phyloP scores from a whole-genome alignment of 495 filamentous ascomycete genomes.

The Podospora conica region DNA sequence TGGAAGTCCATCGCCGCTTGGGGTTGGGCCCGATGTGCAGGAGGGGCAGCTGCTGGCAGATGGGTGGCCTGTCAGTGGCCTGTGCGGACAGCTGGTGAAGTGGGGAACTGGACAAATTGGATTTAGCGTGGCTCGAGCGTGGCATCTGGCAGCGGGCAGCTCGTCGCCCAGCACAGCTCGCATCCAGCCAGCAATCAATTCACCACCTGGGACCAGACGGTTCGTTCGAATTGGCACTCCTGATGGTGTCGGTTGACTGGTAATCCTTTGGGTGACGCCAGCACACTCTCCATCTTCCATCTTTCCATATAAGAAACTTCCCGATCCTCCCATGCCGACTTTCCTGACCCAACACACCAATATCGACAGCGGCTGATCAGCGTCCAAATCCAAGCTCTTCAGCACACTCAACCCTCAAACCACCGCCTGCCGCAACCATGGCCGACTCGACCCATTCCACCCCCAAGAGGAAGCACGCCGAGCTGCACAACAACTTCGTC shows the following conservation, averaged over 20 bases:
- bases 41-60: neutral
- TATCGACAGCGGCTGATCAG: neutral
- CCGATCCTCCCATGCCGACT: neutral
- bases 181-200: neutral
- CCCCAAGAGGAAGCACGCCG: slow-evolving; percentile 44
- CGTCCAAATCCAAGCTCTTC: neutral
- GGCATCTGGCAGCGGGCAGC: neutral
- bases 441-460: slow-evolving; percentile 29
- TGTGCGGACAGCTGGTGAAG: neutral
- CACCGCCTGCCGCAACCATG: slow-evolving; percentile 14
- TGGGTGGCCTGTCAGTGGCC: neutral
- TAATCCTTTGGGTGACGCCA: neutral
- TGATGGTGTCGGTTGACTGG: neutral
- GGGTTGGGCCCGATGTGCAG: neutral
- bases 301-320: neutral
- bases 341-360: neutral
- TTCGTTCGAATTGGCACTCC: neutral
- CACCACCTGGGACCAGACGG: neutral
- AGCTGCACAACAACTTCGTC: slow-evolving; percentile 22
- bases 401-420: neutral
- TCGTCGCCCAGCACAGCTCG: neutral
- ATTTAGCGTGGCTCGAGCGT: neutral
- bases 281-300: neutral
- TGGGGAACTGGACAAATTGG: neutral
- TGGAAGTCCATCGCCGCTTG: neutral